Base-by-base conservation (phyloP, 768 basidiomycete species). In the Asterophora parasitica region DNA sequence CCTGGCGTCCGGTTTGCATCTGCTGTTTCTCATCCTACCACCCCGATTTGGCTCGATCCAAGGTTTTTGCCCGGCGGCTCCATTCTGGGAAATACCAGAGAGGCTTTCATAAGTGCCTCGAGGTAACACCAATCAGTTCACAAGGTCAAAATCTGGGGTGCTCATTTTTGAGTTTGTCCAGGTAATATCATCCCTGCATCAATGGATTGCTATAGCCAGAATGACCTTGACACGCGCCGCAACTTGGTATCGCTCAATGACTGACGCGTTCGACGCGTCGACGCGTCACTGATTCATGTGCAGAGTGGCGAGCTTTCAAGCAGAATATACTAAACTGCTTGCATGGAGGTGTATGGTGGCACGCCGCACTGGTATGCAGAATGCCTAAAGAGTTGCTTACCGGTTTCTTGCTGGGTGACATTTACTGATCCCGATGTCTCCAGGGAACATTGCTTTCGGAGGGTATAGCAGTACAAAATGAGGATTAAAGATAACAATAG, bases 121-220 rank as follows among this genome's bases (percentile, higher is more conserved):
- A 63, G 61, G 61, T 56, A 43, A 46, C 41, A 32, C 13, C 15
- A 42, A 52, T 50, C 51, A 55, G 40, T 52, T 54, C 51, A 53
- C 50, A 51, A 51, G 27, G 51, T 41, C 53, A 57, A 60, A 58
- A 63, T 68, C 59, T 67, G 66, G 66, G 69, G 65, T 65, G 56
- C 60, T 64, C 56, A 53, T 55, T 51, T 50, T 55, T 40, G 42
- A 56, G 53, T 44, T 51, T 49, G 42, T 46, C 31, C 44, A 44
- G 44, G 51, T 41, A 50, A 52, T 51, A 54, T 52, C 60, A 55
- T 54, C 60, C 57, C 61, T 61, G 57, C 56, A 59, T 61, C n/a
- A n/a, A n/a, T n/a, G n/a, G n/a, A n/a, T n/a, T n/a, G n/a, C n/a
- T n/a, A n/a, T n/a, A n/a, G n/a, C n/a, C n/a, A n/a, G n/a, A n/a